Conservation (phyloP, 2,329 filamentous ascomycete species). For the Pseudophaeomoniella oleicola region DNA sequence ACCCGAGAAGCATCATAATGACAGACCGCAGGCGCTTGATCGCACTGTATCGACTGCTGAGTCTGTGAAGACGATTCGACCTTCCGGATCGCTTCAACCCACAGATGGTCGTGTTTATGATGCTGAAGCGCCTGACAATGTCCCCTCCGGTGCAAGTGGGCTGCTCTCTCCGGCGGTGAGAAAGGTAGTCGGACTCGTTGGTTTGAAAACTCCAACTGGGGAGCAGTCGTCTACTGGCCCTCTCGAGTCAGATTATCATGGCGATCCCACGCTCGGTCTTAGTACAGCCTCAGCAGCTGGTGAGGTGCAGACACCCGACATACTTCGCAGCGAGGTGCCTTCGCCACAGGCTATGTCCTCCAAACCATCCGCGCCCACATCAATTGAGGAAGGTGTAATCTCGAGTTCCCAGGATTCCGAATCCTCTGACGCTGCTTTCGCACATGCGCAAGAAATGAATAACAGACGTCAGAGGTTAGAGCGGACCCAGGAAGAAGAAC, state of each 20-base stretch:
- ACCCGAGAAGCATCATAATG: slow-evolving; percentile 10
- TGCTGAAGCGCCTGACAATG: not conserved
- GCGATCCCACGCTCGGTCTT: slow-evolving; percentile 27
- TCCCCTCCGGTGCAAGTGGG: slow-evolving; percentile 1
- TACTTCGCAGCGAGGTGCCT: slow-evolving; percentile 13
- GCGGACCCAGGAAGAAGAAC: slow-evolving; percentile 6
- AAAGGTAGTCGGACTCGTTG: not conserved
- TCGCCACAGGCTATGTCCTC: slow-evolving; percentile 4
- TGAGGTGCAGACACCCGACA: slow-evolving; percentile 23
- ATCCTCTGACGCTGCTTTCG: slow-evolving; percentile 12
- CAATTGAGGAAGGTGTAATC: slow-evolving; percentile 2
- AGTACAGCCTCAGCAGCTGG: slow-evolving; percentile 29
- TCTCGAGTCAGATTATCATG: slow-evolving; percentile 20
- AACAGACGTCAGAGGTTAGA: slow-evolving; percentile 13
- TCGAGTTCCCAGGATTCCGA: slow-evolving; percentile 3
- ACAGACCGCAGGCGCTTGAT: slow-evolving; percentile 23
- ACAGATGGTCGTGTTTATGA: slow-evolving; percentile 4
- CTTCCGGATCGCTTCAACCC: slow-evolving; percentile 11
- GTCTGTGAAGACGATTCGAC: slow-evolving; percentile 29
- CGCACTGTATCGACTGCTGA: slow-evolving; percentile 30
- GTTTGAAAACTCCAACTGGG: slow-evolving; percentile 7
- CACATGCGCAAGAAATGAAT: slow-evolving; percentile 13
- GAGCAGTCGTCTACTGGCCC: slow-evolving; percentile 9
- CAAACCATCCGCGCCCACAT: slow-evolving; percentile 1
- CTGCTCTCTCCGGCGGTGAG: slow-evolving; percentile 1